These are phyloP conservation scores for Furcasterigmium sp. DNA, from an alignment of 2,329 filamentous ascomycete genomes.

Conservation along the genomic window DNA sequence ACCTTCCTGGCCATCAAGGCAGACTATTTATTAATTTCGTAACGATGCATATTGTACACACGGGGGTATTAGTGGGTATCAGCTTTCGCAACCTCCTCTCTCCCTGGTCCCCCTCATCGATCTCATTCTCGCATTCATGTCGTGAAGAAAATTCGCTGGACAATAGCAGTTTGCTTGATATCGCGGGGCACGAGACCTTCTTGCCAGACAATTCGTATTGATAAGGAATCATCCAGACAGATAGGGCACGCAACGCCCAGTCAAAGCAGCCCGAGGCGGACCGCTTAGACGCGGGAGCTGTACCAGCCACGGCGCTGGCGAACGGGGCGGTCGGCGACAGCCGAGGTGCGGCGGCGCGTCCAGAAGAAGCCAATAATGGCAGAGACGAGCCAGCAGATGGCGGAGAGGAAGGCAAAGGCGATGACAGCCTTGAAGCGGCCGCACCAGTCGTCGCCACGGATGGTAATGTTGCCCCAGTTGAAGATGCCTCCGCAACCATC, in stretches of 20 bases:
- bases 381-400: conserved; percentile 65
- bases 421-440: conserved; percentile 65
- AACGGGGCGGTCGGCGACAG: conserved; percentile 14
- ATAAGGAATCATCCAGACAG: no score
- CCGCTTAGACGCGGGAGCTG: conserved; percentile 33
- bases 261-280: not conserved
- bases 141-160: not conserved
- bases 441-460: conserved; percentile 48
- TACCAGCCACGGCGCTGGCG: conserved; percentile 34
- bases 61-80: conserved; percentile 2
- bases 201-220: no score
- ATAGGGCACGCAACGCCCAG: no score
- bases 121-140: not conserved
- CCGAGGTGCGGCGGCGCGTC: conserved; percentile 36
- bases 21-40: not conserved
- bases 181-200: no score
- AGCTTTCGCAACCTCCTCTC: not conserved
- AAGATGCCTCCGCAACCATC: conserved; percentile 52
- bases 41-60: not conserved
- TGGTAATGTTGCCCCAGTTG: conserved; percentile 51
- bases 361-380: conserved; percentile 52
- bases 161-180: no score
- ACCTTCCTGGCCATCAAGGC: not conserved
- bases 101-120: not conserved
- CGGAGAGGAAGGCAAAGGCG: conserved; percentile 67